Evolutionary conservation across 768 basidiomycete species (phyloP).

Genomic region (Collybiopsis confluens): DNA sequence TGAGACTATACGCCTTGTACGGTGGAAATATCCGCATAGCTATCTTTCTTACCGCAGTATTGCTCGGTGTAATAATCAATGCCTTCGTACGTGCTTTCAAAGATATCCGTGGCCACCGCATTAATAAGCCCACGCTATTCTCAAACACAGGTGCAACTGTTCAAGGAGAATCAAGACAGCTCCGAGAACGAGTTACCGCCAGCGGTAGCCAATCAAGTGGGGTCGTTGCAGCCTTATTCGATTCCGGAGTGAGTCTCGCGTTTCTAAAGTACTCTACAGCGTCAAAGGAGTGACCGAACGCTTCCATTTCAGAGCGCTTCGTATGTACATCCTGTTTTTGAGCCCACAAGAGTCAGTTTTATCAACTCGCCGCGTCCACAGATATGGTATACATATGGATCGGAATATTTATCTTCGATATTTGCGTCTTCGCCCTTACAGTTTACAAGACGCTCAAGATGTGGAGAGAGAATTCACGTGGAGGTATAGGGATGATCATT

Average conservation of each 20-base stretch:
- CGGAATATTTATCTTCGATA: background rate
- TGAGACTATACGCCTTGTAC: background rate
- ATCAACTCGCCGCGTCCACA: background rate
- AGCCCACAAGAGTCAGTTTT: no score
- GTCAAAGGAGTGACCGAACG: no score
- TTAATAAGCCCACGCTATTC: no score
- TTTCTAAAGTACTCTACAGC: background rate
- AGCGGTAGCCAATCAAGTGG: no score
- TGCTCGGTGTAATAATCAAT: background rate
- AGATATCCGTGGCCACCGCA: background rate
- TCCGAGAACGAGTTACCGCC: no score
- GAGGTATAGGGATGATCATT: background rate
- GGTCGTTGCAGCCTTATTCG: no score
- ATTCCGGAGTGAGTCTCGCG: background rate
- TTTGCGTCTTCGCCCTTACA: background rate
- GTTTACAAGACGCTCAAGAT: background rate
- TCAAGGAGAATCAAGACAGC: no score
- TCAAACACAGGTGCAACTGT: no score
- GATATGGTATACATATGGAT: background rate
- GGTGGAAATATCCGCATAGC: background rate
- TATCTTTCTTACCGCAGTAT: background rate
- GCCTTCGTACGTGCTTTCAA: background rate
- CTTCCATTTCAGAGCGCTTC: background rate
- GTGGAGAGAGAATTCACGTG: background rate
- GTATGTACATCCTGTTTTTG: background rate